Evolutionary conservation across 2,329 filamentous ascomycete genomes (phyloP), one percentile per base, ranked within the genome.

Genomic region (Neonectria neomacrospora): DNA sequence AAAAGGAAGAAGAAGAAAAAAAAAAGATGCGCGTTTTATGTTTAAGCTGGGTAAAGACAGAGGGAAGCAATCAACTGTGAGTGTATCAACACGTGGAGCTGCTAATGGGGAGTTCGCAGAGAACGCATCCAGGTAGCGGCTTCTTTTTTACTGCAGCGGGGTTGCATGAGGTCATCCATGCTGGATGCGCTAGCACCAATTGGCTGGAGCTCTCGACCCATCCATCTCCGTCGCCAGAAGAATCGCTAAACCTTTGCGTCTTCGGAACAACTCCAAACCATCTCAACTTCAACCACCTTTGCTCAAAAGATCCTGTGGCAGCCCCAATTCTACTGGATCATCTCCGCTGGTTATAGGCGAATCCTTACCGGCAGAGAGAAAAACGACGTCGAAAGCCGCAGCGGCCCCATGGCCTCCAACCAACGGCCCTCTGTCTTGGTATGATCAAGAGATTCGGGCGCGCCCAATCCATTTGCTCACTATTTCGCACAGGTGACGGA

Each of bases 361-460:
- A 30, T 22, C 20, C n/a, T 8, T 41, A 28, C 26, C 28, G 18
- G n/a, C 34, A 16, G n/a, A 23, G 11, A 48, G 12, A n/a, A 30
- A 41, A 26, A 54, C 48, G 53, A 48, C 30, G 30, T 23, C 50
- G 44, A 39, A 60, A 62, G 30, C 48, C 42, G 48, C 3, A 50
- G 37, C 16, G 51, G 62, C 61, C 56, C 53, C 63, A 83, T 83
- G 81, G 76, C 80, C 67, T 79, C 81, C 55, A 89, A 88, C 75
- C 82, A 86, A 73, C 82, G 85, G 16, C 71, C 71, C n/a, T 88
- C 87, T 55, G 86, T 89, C 64, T 79, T 90, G 76, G 88, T 89
- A 81, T 58, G 80, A 63, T 61, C 64, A 51, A 61, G 54, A 58
- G 45, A n/a, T 58, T 44, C 66, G 54, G 55, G 48, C 63, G 34